These are phyloP conservation scores for Uronychia binucleata DNA, from an alignment of 73 alveolate genomes.

Conservation along the genomic window DNA sequence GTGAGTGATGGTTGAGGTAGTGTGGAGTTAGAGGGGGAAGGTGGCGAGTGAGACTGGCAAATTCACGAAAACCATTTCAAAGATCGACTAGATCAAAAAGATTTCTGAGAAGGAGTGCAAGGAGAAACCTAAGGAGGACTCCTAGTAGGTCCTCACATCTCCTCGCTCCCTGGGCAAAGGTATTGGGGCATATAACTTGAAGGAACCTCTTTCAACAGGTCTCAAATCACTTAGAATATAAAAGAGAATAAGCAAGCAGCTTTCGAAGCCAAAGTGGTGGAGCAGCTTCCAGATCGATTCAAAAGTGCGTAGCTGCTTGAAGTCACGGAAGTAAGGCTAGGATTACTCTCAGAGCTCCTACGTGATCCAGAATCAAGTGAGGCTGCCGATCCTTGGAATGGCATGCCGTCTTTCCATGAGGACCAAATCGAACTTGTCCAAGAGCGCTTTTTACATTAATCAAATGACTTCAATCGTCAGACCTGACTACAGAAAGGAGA, in stretches of 20 bases:
- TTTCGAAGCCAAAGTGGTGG: conserved; percentile 44
- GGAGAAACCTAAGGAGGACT: neutral
- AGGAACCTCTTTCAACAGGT: neutral
- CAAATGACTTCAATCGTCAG: neutral
- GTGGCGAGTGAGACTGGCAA: neutral
- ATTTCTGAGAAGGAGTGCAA: neutral
- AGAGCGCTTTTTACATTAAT: neutral
- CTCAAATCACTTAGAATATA: neutral
- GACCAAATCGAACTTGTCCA: neutral
- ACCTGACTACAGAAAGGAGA: neutral
- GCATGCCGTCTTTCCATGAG: neutral
- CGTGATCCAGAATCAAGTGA: conserved; percentile 40
- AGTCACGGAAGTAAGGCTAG: conserved; percentile 27
- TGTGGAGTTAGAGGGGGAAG: too few relatives aligned
- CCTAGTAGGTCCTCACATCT: neutral
- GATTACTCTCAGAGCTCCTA: conserved; percentile 20
- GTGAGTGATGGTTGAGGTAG: too few relatives aligned
- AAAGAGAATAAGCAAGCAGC: neutral
- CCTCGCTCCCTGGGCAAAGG: neutral
- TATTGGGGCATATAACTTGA: neutral
- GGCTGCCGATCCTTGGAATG: conserved; percentile 59
- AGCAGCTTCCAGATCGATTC: conserved; percentile 45
- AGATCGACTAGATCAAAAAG: neutral
- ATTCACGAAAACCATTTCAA: neutral
- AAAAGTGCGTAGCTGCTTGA: conserved; percentile 48